Evolutionary conservation across 805 yeast species (phyloP), one percentile per base, ranked within the genome.

Genomic region (Vanderwaltozyma yarrowii): DNA sequence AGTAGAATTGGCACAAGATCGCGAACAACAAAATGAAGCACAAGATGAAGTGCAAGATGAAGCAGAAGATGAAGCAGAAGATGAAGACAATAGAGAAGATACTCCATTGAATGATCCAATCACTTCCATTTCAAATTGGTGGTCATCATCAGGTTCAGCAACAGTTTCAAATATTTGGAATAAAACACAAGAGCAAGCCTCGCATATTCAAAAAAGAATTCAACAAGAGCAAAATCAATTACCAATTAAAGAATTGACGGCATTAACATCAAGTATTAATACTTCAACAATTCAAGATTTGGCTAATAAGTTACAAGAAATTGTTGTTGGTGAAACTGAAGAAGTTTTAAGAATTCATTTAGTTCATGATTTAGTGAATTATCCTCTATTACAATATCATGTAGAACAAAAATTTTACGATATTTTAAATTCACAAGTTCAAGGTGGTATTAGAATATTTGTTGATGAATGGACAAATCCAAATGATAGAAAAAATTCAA

Each of bases 101-200:
- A 41, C 51, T 35, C 60, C 59, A 20, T 49, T 60, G 7, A 58
- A 67, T 42, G 86, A 79, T 50, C 86, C 88, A 13, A 69, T 80
- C 27, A 67, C 78, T 0, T 70, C 84, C 2, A 61, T 81, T 35
- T 68, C 86, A 4, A 74, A 69, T 28, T 82, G 94, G 92, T 80
- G 87, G 86, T 71, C 74, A 3, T 67, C 67, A 1, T 76, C 76
- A 32, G 88, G 88, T 0, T 75, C 86, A 2, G 65, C 71, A 2
- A 74, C 75, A 20, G 85, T 80, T 2, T 68, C 73, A 5, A 76
- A 77, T 6, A 46, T 82, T 12, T 80, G 87, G 86, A 82, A 76
- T 10, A 58, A 55, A 35, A 78, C 86, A 17, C 61, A 79, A 5
- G 61, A 61, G 32, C 66, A 65, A 36, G 70, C 70, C 2, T 57